Percentiles rank a stretch among this genome's conserved stretches.
These are phyloP conservation scores for Nothophoma quercina DNA, from an alignment of 2,329 filamentous ascomycete genomes.

Conservation along the genomic window DNA sequence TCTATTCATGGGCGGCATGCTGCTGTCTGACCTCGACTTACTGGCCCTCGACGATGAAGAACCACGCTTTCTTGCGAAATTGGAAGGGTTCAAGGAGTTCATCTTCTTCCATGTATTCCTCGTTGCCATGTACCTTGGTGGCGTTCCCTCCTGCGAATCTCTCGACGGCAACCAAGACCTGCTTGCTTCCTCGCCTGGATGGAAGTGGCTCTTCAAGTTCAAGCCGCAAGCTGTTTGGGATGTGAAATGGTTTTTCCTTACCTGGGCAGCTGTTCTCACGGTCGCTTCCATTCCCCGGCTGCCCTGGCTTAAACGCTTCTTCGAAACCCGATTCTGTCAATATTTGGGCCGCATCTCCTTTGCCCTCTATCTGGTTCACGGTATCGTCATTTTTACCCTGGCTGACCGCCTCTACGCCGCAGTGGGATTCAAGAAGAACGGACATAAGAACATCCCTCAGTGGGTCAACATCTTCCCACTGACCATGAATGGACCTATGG, in stretches of 20 bases:
- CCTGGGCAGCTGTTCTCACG: conserved; percentile 65
- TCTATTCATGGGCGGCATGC: conserved; percentile 46
- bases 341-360: conserved; percentile 66
- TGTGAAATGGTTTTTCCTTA: conserved; percentile 73
- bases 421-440: conserved; percentile 62
- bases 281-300: conserved; percentile 66
- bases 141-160: conserved; percentile 62
- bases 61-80: conserved; percentile 57
- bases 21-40: conserved; percentile 49
- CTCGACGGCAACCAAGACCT: conserved; percentile 52
- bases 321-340: conserved; percentile 59
- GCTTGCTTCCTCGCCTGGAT: conserved; percentile 64
- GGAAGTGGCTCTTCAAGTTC: conserved; percentile 66
- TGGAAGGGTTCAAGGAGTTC: conserved; percentile 60
- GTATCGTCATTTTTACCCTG: conserved; percentile 54
- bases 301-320: conserved; percentile 56
- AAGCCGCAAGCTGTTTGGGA: conserved; percentile 72
- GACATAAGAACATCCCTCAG: conserved; percentile 60
- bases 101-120: conserved; percentile 54
- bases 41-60: conserved; percentile 37
- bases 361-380: conserved; percentile 67
- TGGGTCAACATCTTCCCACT: conserved; percentile 67
- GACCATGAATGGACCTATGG: conserved; percentile 64
- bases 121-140: conserved; percentile 64
- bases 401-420: conserved; percentile 68